Conservation (phyloP, 164 flowering plant genomes). For the Litsea cubeba region DNA sequence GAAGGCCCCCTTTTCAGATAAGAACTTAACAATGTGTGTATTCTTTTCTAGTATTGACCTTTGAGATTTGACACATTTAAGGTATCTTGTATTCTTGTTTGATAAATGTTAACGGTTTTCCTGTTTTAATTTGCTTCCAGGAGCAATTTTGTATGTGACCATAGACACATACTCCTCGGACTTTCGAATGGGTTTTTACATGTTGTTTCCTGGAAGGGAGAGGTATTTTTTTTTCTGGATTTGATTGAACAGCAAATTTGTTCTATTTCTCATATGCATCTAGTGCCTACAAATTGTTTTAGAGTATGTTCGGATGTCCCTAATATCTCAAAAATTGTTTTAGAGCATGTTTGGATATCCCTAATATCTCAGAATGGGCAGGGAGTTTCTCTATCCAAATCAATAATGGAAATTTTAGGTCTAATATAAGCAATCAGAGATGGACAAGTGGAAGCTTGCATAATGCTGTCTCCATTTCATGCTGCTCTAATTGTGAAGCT, state of each 20-base stretch:
- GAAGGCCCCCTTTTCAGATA: conserved; percentile 71
- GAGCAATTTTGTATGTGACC: conserved; percentile 90
- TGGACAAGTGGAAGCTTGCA: background rate
- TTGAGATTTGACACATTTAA: background rate
- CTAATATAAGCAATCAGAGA: background rate
- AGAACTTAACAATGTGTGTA: conserved; percentile 59
- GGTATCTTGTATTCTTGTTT: background rate
- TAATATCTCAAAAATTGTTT: background rate
- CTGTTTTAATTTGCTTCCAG: conserved; percentile 34
- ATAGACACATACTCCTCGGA: conserved; percentile 72
- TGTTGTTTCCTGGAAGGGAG: conserved; percentile 94
- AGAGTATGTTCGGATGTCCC: background rate
- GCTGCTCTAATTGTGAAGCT: background rate
- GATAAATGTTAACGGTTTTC: background rate
- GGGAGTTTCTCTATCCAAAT: background rate
- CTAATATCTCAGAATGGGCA: background rate
- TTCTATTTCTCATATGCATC: background rate
- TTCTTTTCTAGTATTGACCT: background rate
- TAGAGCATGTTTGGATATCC: background rate
- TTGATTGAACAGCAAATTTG: background rate
- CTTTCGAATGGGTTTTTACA: conserved; percentile 83
- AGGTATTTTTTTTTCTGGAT: conserved; percentile 44
- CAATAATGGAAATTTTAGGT: background rate
- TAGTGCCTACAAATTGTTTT: background rate
- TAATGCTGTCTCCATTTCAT: background rate